Conservation (phyloP, 352 stramenopile genomes). For the Globisporangium carolinianum region DNA sequence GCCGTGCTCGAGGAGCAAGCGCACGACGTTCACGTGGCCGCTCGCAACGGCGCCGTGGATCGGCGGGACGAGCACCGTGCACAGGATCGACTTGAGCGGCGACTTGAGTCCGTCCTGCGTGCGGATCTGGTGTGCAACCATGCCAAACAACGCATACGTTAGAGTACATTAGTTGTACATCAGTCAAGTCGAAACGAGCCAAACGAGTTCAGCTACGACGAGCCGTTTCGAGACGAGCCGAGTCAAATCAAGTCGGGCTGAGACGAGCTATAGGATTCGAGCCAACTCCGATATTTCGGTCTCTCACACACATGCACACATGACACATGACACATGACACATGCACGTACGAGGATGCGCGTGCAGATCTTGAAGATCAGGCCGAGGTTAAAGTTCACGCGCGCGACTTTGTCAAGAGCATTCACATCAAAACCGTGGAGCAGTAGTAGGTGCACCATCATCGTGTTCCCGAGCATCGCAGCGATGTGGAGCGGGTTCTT, state of each 20-base stretch:
- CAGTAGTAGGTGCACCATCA: slow-evolving; percentile 57
- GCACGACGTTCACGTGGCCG: slow-evolving; percentile 58
- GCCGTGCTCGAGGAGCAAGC: slow-evolving; percentile 41
- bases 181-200: neutral
- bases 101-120: slow-evolving; percentile 56
- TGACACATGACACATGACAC: neutral
- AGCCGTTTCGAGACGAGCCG: neutral
- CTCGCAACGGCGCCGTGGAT: slow-evolving; percentile 60
- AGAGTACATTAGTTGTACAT: too few species aligned
- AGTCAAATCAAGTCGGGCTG: too few species aligned
- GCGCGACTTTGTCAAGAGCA: slow-evolving; percentile 65
- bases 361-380: slow-evolving; percentile 66
- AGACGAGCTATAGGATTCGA: too few species aligned
- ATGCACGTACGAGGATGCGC: slow-evolving; percentile 36
- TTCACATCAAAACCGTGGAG: slow-evolving; percentile 55
- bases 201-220: neutral
- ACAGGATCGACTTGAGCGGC: slow-evolving; percentile 38
- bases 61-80: slow-evolving; percentile 58
- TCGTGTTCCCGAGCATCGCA: slow-evolving; percentile 40
- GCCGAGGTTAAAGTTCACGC: slow-evolving; percentile 74
- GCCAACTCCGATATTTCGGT: too few species aligned
- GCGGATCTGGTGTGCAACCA: slow-evolving; percentile 23
- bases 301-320: too few species aligned
- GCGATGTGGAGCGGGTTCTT: slow-evolving; percentile 79
- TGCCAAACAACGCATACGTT: too few species aligned